These are phyloP conservation scores for Sporothrix schenckii DNA, from an alignment of 2,329 filamentous ascomycete species.

Conservation along the genomic window DNA sequence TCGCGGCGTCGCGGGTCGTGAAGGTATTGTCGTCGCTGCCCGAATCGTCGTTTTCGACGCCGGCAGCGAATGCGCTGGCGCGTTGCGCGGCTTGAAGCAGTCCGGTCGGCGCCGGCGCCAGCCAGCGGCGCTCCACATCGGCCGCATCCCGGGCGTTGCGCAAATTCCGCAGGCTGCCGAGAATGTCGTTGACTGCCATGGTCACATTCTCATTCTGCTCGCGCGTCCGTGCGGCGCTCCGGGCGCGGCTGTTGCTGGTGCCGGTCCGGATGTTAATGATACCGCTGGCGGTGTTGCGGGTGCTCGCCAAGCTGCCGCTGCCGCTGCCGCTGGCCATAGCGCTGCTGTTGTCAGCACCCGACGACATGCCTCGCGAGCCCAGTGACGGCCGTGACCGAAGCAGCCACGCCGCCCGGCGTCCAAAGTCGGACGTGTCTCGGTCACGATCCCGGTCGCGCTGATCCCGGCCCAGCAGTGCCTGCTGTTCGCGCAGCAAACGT, in stretches of 20 bases:
- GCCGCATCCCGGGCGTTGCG: constrained; percentile 40
- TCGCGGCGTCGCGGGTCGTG: background rate
- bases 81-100: constrained; percentile 26
- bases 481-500: constrained; percentile 55
- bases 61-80: constrained; percentile 10
- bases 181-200: constrained; percentile 47
- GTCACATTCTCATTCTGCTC: constrained; percentile 46
- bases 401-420: constrained; percentile 28
- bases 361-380: background rate
- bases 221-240: constrained; percentile 40
- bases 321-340: constrained; percentile 8
- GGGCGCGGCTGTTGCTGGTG: constrained; percentile 32
- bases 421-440: constrained; percentile 17
- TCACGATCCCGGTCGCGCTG: constrained; percentile 40
- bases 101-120: background rate
- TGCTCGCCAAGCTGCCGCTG: constrained; percentile 7
- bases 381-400: constrained; percentile 25
- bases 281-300: constrained; percentile 6
- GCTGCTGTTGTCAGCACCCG: constrained; percentile 8
- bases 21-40: constrained; percentile 24
- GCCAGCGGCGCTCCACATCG: constrained; percentile 33
- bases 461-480: constrained; percentile 36
- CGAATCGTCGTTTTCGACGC: constrained; percentile 19
- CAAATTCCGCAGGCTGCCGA: constrained; percentile 45
- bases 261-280: constrained; percentile 24